Conservation (phyloP, 148 eudicot species). For the Vaccinium myrtillus region DNA sequence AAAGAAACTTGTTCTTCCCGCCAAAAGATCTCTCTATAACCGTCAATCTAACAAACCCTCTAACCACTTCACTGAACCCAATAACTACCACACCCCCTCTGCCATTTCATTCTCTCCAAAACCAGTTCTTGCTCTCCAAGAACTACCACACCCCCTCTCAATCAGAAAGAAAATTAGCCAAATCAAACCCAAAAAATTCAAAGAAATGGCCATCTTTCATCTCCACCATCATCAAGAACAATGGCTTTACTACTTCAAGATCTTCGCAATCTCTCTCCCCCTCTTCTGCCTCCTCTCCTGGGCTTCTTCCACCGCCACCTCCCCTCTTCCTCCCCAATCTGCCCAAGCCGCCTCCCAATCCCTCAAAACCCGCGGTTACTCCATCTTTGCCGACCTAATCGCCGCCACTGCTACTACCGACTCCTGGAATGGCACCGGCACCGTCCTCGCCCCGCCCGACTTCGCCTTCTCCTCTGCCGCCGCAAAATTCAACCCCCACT, state of each 20-base stretch:
- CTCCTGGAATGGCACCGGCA: conserved; percentile 26
- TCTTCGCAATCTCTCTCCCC: conserved; percentile 12
- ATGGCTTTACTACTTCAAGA: not conserved
- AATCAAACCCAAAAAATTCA: not conserved
- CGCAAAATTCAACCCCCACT: conserved; percentile 25
- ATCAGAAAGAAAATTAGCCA: not conserved
- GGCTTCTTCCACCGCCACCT: conserved; percentile 17
- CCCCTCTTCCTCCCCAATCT: conserved; percentile 18
- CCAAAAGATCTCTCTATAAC: conserved; percentile 2
- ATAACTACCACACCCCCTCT: no score
- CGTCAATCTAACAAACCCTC: not conserved
- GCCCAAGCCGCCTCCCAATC: conserved; percentile 20
- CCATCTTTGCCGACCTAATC: conserved; percentile 20
- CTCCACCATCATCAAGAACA: conserved; percentile 2
- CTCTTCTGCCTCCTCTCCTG: conserved; percentile 25
- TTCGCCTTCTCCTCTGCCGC: conserved; percentile 27
- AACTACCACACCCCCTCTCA: not conserved
- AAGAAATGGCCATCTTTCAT: not conserved
- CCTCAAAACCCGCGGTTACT: conserved; percentile 29
- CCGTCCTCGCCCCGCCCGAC: conserved; percentile 30
- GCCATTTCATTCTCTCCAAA: not conserved
- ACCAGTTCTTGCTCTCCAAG: conserved; percentile 15
- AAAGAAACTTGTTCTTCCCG: conserved; percentile 10
- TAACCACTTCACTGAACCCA: not conserved
- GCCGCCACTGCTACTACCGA: conserved; percentile 8